These are phyloP conservation scores for Alternaria sp. DNA, from an alignment of 2,329 filamentous ascomycete species.

Conservation along the genomic window DNA sequence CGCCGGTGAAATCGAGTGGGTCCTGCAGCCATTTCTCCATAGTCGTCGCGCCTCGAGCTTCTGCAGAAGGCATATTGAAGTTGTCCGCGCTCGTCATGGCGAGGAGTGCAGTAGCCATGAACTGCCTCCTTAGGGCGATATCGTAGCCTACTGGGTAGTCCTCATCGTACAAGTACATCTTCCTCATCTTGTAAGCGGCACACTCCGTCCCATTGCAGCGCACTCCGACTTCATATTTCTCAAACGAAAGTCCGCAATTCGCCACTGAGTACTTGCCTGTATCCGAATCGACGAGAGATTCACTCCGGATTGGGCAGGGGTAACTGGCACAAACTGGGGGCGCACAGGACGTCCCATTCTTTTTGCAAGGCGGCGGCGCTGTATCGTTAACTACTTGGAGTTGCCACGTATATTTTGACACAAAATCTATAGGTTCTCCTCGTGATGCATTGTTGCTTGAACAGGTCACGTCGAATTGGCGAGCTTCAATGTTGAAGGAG, in stretches of 20 bases:
- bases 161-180: constrained; percentile 24
- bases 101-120: constrained; percentile 10
- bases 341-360: constrained; percentile 3
- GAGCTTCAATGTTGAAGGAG: constrained; percentile 27
- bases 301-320: constrained; percentile 27
- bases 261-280: constrained; percentile 21
- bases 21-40: constrained; percentile 25
- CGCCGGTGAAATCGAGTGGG: constrained; percentile 26
- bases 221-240: constrained; percentile 27
- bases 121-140: constrained; percentile 7
- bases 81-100: constrained; percentile 27
- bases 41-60: constrained; percentile 23
- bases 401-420: constrained; percentile 26
- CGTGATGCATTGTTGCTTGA: constrained; percentile 18
- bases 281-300: constrained; percentile 16
- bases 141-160: constrained; percentile 20
- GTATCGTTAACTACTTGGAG: neutral
- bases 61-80: constrained; percentile 8
- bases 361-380: neutral
- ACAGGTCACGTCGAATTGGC: constrained; percentile 37
- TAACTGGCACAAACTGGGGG: constrained; percentile 16
- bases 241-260: constrained; percentile 21
- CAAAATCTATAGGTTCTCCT: constrained; percentile 3
- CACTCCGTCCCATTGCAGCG: constrained; percentile 28
- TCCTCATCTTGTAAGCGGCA: constrained; percentile 22